phyloP scores from a whole-genome alignment of 202 grass and related monocot genomes.

The Schoenoplectus tabernaemontani region DNA sequence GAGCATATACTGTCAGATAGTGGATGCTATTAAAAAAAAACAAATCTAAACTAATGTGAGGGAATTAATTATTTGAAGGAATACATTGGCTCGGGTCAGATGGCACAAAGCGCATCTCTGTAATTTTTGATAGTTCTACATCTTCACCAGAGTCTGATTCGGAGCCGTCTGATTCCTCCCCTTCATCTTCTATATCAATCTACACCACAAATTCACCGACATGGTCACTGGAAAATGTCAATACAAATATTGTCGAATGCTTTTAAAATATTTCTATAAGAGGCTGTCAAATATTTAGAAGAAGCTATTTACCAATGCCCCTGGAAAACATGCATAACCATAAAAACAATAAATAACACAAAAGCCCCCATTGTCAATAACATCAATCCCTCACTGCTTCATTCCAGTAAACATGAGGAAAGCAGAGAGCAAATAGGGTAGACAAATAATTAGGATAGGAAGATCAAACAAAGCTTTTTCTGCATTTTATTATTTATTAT shows the following conservation, averaged over 20 bases:
- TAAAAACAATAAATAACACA: not conserved
- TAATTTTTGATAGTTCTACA: slow-evolving; percentile 48
- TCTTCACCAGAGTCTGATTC: slow-evolving; percentile 39
- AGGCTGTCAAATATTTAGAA: not conserved
- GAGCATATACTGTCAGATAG: not conserved
- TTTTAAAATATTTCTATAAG: not conserved
- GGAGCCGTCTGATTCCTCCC: slow-evolving; percentile 32
- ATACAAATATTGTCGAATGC: not conserved
- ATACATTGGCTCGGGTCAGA: slow-evolving; percentile 76
- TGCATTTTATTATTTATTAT: not conserved
- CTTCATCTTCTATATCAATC: slow-evolving; percentile 51
- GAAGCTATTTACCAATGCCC: not conserved
- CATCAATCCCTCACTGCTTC: not conserved
- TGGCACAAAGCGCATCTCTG: slow-evolving; percentile 70
- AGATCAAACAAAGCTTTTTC: not conserved
- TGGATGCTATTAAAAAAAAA: not conserved
- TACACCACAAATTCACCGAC: slow-evolving; percentile 10
- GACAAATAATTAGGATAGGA: not conserved
- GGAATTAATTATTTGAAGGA: slow-evolving; percentile 21
- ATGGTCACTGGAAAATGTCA: not conserved
- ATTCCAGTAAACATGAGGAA: not conserved
- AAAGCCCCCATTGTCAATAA: not conserved
- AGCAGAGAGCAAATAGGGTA: not conserved
- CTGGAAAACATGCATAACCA: not conserved
- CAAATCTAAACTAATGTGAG: not conserved